These are phyloP conservation scores for Kodamaea lidongshanica DNA, from an alignment of 805 yeast genomes.

Conservation along the genomic window DNA sequence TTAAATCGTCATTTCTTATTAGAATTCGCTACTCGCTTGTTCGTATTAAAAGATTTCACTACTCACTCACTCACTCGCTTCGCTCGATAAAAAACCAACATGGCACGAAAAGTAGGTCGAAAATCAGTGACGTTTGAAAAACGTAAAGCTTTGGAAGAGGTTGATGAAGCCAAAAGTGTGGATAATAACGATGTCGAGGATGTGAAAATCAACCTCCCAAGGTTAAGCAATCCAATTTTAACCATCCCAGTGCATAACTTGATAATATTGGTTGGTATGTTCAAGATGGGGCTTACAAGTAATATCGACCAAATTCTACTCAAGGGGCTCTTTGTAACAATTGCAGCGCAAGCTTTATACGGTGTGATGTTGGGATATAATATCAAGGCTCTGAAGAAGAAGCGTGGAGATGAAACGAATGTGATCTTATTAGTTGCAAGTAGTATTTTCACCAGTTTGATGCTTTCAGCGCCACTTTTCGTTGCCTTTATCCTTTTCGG, in stretches of 20 bases:
- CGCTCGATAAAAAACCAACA: slow-evolving; percentile 1
- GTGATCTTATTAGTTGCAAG: slow-evolving; percentile 14
- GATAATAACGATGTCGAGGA: not conserved
- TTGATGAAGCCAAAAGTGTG: slow-evolving; percentile 7
- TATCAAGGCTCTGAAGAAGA: slow-evolving; percentile 1
- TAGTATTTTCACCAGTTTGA: slow-evolving; percentile 24
- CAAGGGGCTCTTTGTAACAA: slow-evolving; percentile 20
- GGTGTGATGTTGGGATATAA: slow-evolving; percentile 7
- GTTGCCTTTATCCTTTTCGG: slow-evolving; percentile 58
- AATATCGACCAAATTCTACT: slow-evolving; percentile 18
- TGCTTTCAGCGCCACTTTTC: slow-evolving; percentile 36
- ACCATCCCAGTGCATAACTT: slow-evolving; percentile 28
- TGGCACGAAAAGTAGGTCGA: slow-evolving; percentile 9
- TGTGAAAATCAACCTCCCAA: slow-evolving; percentile 10
- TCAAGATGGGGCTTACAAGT: slow-evolving; percentile 23
- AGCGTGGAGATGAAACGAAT: slow-evolving; percentile 6
- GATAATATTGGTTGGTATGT: slow-evolving; percentile 23
- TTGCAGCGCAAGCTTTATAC: slow-evolving; percentile 21
- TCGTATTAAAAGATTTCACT: no score
- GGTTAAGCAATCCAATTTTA: slow-evolving; percentile 10
- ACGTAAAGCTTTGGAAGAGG: not conserved
- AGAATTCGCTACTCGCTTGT: no score
- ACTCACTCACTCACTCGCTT: no score
- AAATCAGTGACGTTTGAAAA: slow-evolving; percentile 19
- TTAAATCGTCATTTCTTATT: no score